Evolutionary conservation across 176 grass and related monocot genomes (phyloP).

Genomic region (Canna indica): DNA sequence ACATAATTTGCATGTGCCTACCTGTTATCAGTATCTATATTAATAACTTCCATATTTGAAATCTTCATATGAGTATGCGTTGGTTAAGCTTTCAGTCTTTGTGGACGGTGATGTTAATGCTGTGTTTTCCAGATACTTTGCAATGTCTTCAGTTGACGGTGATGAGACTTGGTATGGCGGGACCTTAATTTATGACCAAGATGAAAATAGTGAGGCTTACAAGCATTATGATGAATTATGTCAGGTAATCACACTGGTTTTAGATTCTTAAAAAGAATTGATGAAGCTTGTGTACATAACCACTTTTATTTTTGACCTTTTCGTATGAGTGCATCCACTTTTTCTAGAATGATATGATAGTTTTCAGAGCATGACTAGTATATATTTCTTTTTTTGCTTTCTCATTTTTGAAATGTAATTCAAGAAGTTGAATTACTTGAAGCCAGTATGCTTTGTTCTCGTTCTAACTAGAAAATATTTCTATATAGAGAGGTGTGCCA

Average conservation of each 20-base stretch:
- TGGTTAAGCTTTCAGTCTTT: not conserved
- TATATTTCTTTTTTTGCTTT: no score
- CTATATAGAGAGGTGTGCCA: no score
- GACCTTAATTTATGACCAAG: constrained; percentile 60
- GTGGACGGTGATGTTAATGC: not conserved
- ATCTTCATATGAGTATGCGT: no score
- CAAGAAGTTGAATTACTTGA: no score
- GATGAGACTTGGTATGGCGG: constrained; percentile 77
- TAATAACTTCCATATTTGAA: no score
- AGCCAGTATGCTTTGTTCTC: no score
- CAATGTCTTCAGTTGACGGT: constrained; percentile 52
- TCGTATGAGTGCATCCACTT: no score
- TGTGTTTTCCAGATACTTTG: constrained; percentile 55
- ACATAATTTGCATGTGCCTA: not conserved
- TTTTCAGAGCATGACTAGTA: no score
- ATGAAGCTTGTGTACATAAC: not conserved
- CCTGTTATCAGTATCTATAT: not conserved
- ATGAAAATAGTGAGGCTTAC: constrained; percentile 62
- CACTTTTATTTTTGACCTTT: not conserved
- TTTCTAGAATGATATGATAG: no score
- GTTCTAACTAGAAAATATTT: no score
- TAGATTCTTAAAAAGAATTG: not conserved
- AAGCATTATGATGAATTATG: constrained; percentile 79
- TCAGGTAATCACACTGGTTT: constrained; percentile 30
- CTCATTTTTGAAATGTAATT: no score